Base-by-base conservation (phyloP, 164 flowering plant genomes). In the Vitis cinerea region DNA sequence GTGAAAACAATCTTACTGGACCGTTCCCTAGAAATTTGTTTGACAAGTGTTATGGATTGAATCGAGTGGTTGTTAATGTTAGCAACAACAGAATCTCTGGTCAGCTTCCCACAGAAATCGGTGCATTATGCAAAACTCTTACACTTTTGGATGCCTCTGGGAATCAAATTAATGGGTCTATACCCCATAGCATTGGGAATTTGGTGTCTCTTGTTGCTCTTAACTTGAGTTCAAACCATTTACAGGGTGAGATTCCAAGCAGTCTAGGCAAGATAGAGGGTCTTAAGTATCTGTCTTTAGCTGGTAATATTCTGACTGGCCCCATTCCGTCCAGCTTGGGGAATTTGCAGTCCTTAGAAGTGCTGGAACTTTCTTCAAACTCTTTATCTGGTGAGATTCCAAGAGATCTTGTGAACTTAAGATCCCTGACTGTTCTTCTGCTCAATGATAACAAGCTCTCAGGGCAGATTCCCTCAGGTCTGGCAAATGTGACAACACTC, bases 331-430 rank as follows among this genome's bases (percentile, higher is more conserved):
- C 87, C 10, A 80, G 82, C 71, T 74, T 93, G 70, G 90, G 88
- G 48, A 83, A 79, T 83, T 71, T 89, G 60, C 63, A 54, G 23
- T 83, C 86, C 55, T 75, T 93, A 11, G 77, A 85, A 72, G 81
- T 81, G 61, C 78, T 93, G 72, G 83, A 89, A 1, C 91, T 89
- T 63, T 90, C 92, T 50, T 87, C 88, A 23, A 93, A 93, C 74
- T 82, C 81, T 51, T 79, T 93, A 13, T 78, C 90, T 23, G 93
- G 93, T 59, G 87, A 83, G 70, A 90, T 90, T 67, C 96, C 96
- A 10, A 70, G 64, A 58, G 81, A 76, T 30, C 66, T 92, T 60
- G 87, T 71, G 16, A 81, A 84, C 73, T 72, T 90, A 84, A 81
- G 75, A 19, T 86, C 82, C 64, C 78, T 92, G 31, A 77, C 82